Base-by-base conservation (phyloP, 441 rosid genomes). In the Gossypium aridum region DNA sequence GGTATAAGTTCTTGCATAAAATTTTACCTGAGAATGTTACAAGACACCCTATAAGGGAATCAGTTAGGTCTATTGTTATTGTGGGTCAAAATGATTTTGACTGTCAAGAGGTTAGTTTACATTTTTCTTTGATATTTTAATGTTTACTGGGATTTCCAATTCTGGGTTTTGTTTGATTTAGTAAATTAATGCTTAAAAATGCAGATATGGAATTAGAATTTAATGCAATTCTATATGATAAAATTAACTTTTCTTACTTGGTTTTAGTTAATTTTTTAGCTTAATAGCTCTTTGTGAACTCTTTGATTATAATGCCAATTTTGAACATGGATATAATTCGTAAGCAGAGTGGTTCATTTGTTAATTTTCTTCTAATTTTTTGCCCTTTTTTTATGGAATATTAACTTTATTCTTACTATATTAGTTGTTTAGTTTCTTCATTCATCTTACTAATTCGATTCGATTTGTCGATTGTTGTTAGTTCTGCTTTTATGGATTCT, bases 71-170 rank as follows among this genome's bases (percentile, higher is more conserved):
- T 1, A 82, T 86, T 79, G 80, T 81, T 28, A 82, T 81, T 2
- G 96, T 86, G 16, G 86, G 25, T 45, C 74, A 74, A 4, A 56
- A 79, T 8, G 86, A 85, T 65, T 91, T 92, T 70, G 76, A 66
- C 74, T 92, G 98, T 65, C 84, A 85, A 71, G 88, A 87, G 98
- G 98, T 92, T 80, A 59, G 88, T 26, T 53, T 53, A 16, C 37
- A 60, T 71, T 63, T 37, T 2, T 75, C 43, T 43, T 68, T 31
- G 14, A 6, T 55, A 71, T 78, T 80, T 70, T 71, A 45, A 14
- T 49, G 17, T 16, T 62, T 31, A 49, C 49, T 75, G 20, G 9
- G 23, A 28, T 53, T 43, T 26, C 39, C 55, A 68, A 23, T 66
- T 54, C 19, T 17, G 63, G 64, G 25, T 59, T 8, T 17, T 5